These are phyloP conservation scores for Fusarium sp. DNA, from an alignment of 2,329 filamentous ascomycete genomes.

Conservation along the genomic window DNA sequence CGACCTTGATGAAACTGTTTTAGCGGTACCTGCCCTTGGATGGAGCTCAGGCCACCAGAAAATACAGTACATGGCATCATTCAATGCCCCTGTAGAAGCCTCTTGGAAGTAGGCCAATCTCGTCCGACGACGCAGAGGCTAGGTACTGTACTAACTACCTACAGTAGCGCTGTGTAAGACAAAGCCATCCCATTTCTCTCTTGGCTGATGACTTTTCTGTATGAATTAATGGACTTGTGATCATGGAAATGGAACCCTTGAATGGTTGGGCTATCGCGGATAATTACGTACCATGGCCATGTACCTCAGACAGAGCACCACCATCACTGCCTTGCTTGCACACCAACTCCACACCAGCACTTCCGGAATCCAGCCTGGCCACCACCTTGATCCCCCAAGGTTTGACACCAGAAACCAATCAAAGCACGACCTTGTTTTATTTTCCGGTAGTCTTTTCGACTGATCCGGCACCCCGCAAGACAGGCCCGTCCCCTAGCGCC, in stretches of 20 bases:
- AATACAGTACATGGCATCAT: background rate
- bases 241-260: background rate
- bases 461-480: slow-evolving; percentile 19
- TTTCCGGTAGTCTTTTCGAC: slow-evolving; percentile 32
- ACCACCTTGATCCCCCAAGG: slow-evolving; percentile 7
- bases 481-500: slow-evolving; percentile 31
- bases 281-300: slow-evolving; percentile 24
- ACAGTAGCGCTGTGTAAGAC: background rate
- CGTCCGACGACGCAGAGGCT: background rate
- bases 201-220: background rate
- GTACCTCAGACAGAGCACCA: slow-evolving; percentile 27
- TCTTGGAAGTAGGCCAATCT: background rate
- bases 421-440: slow-evolving; percentile 25
- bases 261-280: background rate
- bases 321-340: slow-evolving; percentile 12
- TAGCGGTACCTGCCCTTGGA: background rate
- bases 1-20: slow-evolving; percentile 11
- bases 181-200: background rate
- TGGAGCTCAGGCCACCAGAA: background rate
- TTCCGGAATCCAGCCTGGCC: slow-evolving; percentile 17
- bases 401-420: slow-evolving; percentile 27
- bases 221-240: background rate
- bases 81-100: background rate
- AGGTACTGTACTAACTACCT: background rate
- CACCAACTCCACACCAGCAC: slow-evolving; percentile 21